Base-by-base conservation (phyloP, 2,329 filamentous ascomycete genomes). In the Tolypocladium guangdongense region DNA sequence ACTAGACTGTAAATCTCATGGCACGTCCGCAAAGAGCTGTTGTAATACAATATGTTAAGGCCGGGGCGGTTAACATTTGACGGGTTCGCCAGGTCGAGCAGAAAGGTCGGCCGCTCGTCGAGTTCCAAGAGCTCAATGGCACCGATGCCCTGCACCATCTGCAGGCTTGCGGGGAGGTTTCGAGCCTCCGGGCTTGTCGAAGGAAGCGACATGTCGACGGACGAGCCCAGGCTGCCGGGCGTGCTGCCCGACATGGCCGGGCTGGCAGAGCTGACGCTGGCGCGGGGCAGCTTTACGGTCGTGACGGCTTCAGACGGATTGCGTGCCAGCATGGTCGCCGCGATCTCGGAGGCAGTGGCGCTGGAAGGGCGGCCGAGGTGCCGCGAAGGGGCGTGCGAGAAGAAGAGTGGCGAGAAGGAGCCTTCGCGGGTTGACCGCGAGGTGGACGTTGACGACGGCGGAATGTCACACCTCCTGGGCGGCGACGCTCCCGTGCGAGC, bases 51-150 rank as follows among this genome's bases (percentile, higher is more conserved):
- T 8, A 88, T 75, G 33, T 79, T 75, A 38, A 91, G 67, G 2
- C 74, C 73, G 0, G 77, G 76, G 1, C 76, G 71, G 24, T 69
- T 71, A 48, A 74, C 75, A 59, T 83, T 84, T n/a, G 70, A 66
- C 1, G 74, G 66, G 60, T 85, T 81, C 8, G 74, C 73, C 50
- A 88, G 69, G 61, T 92, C 87, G 36, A 92, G 74, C 43, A 92
- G 78, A 61, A 92, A 89, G 0, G 86, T 88, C 3, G 87, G 88
- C 48, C 88, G 75, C 50, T 86, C 81, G 64, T 93, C 88, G 59
- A 87, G 80, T 63, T 92, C 87, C 41, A 93, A 68, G 39, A 92
- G 71, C 65, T 92, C 88, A 22, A 85, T 69, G 11, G 89, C 77
- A 27, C 86, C 84, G 51, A 90, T 74, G 30, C 78, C 78, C 43